A percentile compares a stretch with the other conserved stretches of the same genome.
These are phyloP conservation scores for Suillus subluteus DNA, from an alignment of 768 basidiomycete species.

Conservation along the genomic window DNA sequence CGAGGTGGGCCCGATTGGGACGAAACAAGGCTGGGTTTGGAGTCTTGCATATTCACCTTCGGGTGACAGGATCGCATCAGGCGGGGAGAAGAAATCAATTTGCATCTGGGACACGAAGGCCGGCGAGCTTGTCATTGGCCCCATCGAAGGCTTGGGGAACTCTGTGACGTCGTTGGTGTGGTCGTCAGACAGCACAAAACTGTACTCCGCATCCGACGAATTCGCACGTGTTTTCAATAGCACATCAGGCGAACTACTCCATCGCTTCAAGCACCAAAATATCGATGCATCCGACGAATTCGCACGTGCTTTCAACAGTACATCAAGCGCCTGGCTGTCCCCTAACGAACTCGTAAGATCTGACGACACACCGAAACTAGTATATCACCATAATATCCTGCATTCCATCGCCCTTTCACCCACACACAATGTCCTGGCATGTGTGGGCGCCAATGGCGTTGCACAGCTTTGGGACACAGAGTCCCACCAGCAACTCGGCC, in stretches of 20 bases:
- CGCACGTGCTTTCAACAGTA: too few species aligned
- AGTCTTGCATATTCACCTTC: not conserved
- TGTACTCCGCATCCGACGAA: not conserved
- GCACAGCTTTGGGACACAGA: not conserved
- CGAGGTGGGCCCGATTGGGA: not conserved
- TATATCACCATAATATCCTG: too few species aligned
- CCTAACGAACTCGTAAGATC: too few species aligned
- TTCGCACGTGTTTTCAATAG: not conserved
- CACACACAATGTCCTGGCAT: not conserved
- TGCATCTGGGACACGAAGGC: not conserved
- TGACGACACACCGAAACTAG: too few species aligned
- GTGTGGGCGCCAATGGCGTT: not conserved
- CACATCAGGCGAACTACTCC: not conserved
- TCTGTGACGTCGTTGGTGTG: not conserved
- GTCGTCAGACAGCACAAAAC: not conserved
- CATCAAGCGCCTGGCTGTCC: too few species aligned
- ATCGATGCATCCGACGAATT: too few species aligned
- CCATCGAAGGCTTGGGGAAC: fast-evolving
- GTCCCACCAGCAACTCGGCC: not conserved
- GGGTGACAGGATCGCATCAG: not conserved
- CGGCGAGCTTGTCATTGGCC: not conserved
- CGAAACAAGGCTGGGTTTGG: not conserved
- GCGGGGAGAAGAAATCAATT: not conserved
- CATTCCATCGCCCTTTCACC: not conserved
- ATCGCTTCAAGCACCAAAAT: not conserved